These are phyloP conservation scores for Phyllosticta capitalensis DNA, from an alignment of 2,329 filamentous ascomycete species.

Conservation along the genomic window DNA sequence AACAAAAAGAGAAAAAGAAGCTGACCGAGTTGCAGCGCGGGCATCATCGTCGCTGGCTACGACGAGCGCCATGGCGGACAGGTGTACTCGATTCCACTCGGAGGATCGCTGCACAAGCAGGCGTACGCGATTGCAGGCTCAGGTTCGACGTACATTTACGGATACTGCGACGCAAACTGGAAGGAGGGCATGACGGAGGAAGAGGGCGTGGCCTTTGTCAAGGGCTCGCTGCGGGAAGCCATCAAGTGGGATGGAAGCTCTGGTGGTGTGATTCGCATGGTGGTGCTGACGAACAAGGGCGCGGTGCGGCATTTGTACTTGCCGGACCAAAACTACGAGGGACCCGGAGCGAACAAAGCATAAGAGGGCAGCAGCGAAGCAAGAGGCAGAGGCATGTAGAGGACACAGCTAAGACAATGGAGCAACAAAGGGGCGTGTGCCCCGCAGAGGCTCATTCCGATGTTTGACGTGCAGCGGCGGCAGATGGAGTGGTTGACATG, in stretches of 20 bases:
- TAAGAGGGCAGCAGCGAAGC: not conserved
- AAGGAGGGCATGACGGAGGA: slow-evolving; percentile 86
- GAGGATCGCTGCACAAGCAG: slow-evolving; percentile 96
- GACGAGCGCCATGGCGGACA: slow-evolving; percentile 91
- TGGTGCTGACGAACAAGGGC: slow-evolving; percentile 82
- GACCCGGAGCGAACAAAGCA: slow-evolving; percentile 41
- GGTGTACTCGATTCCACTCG: slow-evolving; percentile 93
- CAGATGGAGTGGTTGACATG: not conserved
- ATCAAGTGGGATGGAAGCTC: slow-evolving; percentile 99
- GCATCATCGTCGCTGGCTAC: slow-evolving; percentile 97
- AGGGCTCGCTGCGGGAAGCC: slow-evolving; percentile 79
- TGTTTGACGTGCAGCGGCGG: not conserved
- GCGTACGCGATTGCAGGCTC: slow-evolving; percentile 92
- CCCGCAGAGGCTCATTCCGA: no score
- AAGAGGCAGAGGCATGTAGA: not conserved
- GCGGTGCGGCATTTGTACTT: slow-evolving; percentile 91
- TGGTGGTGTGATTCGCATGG: slow-evolving; percentile 95
- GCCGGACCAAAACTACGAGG: slow-evolving; percentile 74
- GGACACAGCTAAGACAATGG: not conserved
- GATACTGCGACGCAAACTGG: slow-evolving; percentile 96
- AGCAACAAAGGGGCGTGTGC: not conserved
- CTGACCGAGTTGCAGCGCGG: slow-evolving; percentile 53
- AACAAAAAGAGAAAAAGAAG: not conserved
- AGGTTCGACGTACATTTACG: slow-evolving; percentile 98
- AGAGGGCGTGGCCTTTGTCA: slow-evolving; percentile 87